Percentiles rank a stretch among this genome's conserved stretches.
Conservation (phyloP, 2,329 filamentous ascomycete species). For the Pseudogymnoascus sp. region DNA sequence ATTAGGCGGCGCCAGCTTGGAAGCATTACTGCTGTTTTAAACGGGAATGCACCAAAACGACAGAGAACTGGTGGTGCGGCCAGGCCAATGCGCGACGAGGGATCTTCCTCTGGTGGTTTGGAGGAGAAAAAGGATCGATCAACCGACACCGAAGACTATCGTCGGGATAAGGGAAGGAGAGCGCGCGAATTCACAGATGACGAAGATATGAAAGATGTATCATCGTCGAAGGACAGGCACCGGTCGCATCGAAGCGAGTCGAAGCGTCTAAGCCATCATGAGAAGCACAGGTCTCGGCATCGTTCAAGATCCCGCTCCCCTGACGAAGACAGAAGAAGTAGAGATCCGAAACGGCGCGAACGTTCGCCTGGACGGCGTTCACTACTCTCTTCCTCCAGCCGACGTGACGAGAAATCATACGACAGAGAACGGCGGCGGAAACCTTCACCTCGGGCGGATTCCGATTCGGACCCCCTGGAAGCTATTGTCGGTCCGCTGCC, state of each 20-base stretch:
- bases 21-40: slow-evolving; percentile 50
- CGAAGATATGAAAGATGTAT: not conserved
- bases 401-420: not conserved
- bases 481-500: slow-evolving; percentile 69
- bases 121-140: not conserved
- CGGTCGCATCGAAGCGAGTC: not conserved
- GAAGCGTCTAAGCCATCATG: not conserved
- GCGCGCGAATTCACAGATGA: not conserved
- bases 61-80: slow-evolving; percentile 11
- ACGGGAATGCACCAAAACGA: slow-evolving; percentile 27
- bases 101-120: not conserved
- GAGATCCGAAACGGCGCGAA: not conserved
- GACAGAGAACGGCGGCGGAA: not conserved
- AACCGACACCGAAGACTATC: not conserved
- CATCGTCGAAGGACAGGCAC: not conserved
- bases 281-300: not conserved
- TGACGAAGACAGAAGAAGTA: not conserved
- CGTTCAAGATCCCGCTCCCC: not conserved
- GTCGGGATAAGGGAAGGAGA: not conserved
- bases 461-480: slow-evolving; percentile 65
- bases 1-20: slow-evolving; percentile 51
- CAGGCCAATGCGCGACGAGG: not conserved
- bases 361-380: not conserved
- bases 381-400: not conserved
- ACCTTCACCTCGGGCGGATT: slow-evolving; percentile 16